Evolutionary conservation across 768 basidiomycete genomes (phyloP).

Genomic region (Russula compacta): DNA sequence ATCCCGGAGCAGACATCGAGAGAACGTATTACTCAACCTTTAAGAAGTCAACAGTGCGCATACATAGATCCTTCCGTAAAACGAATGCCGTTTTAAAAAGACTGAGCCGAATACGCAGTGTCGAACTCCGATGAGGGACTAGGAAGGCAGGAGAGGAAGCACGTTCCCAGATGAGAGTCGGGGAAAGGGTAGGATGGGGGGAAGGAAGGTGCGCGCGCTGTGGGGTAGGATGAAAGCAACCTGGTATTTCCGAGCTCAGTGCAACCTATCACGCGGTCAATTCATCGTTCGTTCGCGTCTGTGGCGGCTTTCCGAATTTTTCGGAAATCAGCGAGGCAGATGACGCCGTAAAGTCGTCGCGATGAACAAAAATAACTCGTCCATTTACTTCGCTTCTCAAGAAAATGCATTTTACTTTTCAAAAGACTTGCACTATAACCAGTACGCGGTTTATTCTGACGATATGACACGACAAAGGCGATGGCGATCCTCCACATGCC

Average conservation of each 20-base stretch:
- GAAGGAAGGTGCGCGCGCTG: neutral
- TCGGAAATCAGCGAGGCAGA: neutral
- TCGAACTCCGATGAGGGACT: neutral
- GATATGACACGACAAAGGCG: no score
- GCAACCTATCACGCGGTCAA: neutral
- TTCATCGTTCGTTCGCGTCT: conserved; percentile 6
- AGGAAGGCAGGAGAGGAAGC: neutral
- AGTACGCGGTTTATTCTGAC: no score
- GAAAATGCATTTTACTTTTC: neutral
- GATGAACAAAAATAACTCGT: neutral
- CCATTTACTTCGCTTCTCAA: neutral
- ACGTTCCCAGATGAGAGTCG: neutral
- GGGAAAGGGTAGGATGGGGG: neutral
- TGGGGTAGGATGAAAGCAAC: neutral
- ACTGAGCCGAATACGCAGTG: conserved; percentile 11
- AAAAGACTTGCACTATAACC: neutral
- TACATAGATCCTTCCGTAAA: conserved; percentile 6
- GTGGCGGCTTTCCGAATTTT: conserved; percentile 6
- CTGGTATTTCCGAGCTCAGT: neutral
- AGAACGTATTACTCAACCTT: neutral
- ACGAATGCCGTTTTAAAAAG: neutral
- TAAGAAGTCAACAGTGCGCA: neutral
- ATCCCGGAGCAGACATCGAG: conserved; percentile 17
- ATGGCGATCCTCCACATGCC: no score
- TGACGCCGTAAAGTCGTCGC: neutral